Evolutionary conservation across 2,329 filamentous ascomycete genomes (phyloP).

Genomic region (Eutypa lata): DNA sequence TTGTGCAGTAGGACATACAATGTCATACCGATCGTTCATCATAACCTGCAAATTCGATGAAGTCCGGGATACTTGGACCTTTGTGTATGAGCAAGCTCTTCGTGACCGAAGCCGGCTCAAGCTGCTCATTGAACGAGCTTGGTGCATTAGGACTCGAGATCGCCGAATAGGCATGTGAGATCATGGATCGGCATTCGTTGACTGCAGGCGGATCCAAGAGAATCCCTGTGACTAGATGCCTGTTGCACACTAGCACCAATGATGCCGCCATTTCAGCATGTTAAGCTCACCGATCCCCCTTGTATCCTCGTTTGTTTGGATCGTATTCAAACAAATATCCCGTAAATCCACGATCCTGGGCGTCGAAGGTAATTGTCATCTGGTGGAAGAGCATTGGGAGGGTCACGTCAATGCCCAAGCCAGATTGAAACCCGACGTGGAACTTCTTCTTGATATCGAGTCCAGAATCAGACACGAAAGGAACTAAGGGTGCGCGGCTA

Average conservation of each 20-base stretch:
- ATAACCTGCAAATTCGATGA: not conserved
- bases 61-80: not conserved
- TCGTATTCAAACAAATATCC: not conserved
- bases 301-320: not conserved
- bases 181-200: not conserved
- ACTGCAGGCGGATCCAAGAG: not conserved
- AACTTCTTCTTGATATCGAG: not conserved
- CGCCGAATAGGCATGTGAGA: not conserved
- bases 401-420: not conserved
- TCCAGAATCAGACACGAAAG: not conserved
- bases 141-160: not conserved
- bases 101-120: not conserved
- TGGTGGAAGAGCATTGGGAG: not conserved
- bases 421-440: not conserved
- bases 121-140: not conserved
- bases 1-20: not conserved
- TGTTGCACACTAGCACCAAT: not conserved
- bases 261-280: not conserved
- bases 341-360: too few species aligned
- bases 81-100: not conserved
- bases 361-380: not conserved
- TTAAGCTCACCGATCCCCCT: not conserved
- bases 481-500: not conserved
- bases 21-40: not conserved
- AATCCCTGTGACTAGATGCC: not conserved